Percentiles rank a stretch among this genome's conserved stretches.
These are phyloP conservation scores for Botrytis deweyae DNA, from an alignment of 2,329 filamentous ascomycete species.

Conservation along the genomic window DNA sequence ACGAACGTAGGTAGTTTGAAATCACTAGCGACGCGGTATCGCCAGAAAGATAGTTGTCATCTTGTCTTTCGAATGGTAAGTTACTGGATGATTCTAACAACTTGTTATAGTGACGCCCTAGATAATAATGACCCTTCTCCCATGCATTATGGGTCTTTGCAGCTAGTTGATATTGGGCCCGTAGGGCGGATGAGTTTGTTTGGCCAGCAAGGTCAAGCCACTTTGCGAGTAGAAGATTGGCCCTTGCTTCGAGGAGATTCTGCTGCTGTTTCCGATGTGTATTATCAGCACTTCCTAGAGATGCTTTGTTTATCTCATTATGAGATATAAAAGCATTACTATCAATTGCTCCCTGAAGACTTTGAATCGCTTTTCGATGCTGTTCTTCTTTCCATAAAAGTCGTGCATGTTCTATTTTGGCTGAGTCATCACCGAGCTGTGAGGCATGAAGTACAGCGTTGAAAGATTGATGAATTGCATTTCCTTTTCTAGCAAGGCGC, in stretches of 20 bases:
- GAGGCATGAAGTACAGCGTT: conserved; percentile 90
- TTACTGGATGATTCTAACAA: conserved; percentile 84
- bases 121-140: conserved; percentile 97
- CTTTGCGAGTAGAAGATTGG: conserved; percentile 86
- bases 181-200: conserved; percentile 77
- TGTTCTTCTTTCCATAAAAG: conserved; percentile 92
- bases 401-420: conserved; percentile 91
- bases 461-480: conserved; percentile 83
- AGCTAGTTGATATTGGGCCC: conserved; percentile 79
- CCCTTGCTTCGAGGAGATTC: conserved; percentile 67
- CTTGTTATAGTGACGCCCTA: conserved; percentile 97
- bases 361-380: conserved; percentile 91
- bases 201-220: conserved; percentile 97
- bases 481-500: conserved; percentile 80
- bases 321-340: conserved; percentile 67
- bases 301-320: conserved; percentile 31
- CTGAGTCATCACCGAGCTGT: conserved; percentile 77
- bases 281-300: conserved; percentile 26
- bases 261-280: conserved; percentile 44
- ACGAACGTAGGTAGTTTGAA: conserved; percentile 86
- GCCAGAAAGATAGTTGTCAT: conserved; percentile 72
- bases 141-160: conserved; percentile 69
- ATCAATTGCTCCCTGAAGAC: conserved; percentile 80
- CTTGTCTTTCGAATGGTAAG: conserved; percentile 74
- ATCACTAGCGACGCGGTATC: conserved; percentile 86